These are phyloP conservation scores for Aspergillus thermomutatus DNA, from an alignment of 2,329 filamentous ascomycete species.

Conservation along the genomic window DNA sequence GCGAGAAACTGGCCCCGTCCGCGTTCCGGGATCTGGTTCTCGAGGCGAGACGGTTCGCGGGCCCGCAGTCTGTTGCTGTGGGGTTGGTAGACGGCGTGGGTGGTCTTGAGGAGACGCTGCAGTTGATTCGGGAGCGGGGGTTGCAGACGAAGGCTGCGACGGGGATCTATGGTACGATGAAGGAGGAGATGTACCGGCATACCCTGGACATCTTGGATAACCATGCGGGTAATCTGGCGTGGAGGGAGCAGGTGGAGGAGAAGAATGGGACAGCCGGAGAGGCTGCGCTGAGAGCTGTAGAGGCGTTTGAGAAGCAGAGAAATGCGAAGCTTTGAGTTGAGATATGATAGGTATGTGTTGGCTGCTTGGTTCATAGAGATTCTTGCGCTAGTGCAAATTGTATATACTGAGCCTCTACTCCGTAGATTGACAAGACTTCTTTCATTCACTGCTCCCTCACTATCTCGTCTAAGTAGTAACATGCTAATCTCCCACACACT, in stretches of 20 bases:
- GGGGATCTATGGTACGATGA: constrained; percentile 68
- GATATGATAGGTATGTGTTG: background rate
- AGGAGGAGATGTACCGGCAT: constrained; percentile 72
- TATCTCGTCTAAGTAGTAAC: background rate
- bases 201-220: constrained; percentile 57
- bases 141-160: constrained; percentile 61
- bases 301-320: constrained; percentile 48
- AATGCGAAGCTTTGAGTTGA: constrained; percentile 26
- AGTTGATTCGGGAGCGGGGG: constrained; percentile 57
- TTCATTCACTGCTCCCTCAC: background rate
- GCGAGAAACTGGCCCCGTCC: constrained; percentile 58
- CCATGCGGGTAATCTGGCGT: constrained; percentile 46
- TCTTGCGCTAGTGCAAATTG: background rate
- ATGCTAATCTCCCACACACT: too few species aligned
- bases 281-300: constrained; percentile 47
- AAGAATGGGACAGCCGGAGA: constrained; percentile 42
- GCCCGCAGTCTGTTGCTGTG: constrained; percentile 58
- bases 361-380: background rate
- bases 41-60: constrained; percentile 68
- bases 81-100: constrained; percentile 69
- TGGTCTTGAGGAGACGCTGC: constrained; percentile 60
- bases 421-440: background rate
- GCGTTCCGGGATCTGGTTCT: constrained; percentile 65
- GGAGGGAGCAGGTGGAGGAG: constrained; percentile 47
- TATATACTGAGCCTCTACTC: background rate